Conservation (phyloP, 441 rosid species). For the Syzygium malaccense region DNA sequence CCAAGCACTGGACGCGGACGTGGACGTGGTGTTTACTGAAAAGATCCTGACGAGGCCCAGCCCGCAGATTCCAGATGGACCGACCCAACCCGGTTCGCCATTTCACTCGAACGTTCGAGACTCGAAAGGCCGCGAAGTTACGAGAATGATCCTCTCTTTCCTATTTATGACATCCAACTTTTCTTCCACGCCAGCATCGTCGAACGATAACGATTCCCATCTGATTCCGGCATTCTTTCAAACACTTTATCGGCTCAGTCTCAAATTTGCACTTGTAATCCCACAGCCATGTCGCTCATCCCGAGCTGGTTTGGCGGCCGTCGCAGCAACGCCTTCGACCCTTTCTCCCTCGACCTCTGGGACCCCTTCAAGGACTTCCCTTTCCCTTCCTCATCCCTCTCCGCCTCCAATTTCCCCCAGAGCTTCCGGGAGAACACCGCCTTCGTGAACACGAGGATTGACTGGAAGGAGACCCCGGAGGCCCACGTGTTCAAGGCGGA, state of each 20-base stretch:
- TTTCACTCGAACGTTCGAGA: not conserved
- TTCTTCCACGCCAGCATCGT: accelerated
- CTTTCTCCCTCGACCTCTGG: constrained; percentile 24
- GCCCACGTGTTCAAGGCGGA: constrained; percentile 44
- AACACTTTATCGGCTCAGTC: not conserved
- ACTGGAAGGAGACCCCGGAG: constrained; percentile 43
- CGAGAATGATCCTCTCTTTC: too few relatives aligned
- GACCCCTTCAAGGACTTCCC: constrained; percentile 21
- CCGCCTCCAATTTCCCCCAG: not conserved
- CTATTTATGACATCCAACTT: too few relatives aligned
- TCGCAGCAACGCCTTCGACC: constrained; percentile 22
- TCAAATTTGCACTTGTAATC: not conserved
- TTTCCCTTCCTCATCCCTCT: constrained; percentile 3
- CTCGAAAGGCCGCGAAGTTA: too few relatives aligned
- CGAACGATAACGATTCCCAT: not conserved
- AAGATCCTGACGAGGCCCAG: not conserved
- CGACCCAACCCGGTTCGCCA: not conserved
- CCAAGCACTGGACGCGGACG: too few relatives aligned
- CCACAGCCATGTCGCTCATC: constrained; percentile 21
- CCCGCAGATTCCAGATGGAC: not conserved
- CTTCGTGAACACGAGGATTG: constrained; percentile 19
- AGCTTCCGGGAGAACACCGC: constrained; percentile 9
- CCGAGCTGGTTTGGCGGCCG: constrained; percentile 26
- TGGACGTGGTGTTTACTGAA: not conserved
- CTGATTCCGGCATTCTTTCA: not conserved